Evolutionary conservation across 1,284 basidiomycete genomes (phyloP).

Genomic region (Veloboletus limbatus): DNA sequence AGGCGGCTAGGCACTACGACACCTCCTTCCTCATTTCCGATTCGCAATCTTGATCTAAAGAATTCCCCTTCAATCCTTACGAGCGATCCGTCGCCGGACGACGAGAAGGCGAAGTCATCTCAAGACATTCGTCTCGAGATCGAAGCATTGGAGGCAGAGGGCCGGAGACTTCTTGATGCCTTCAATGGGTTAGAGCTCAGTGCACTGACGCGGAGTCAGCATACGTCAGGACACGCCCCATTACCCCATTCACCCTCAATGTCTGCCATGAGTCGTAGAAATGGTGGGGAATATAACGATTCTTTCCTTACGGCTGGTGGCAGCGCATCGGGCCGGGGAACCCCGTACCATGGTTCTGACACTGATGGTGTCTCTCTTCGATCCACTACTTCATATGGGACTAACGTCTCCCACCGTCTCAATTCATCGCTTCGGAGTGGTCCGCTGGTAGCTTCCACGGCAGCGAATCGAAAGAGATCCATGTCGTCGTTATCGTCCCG

Average conservation of each 20-base stretch:
- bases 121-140: constrained; percentile 65
- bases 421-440: constrained; percentile 26
- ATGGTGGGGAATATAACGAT: constrained; percentile 27
- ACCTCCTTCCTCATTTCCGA: constrained; percentile 32
- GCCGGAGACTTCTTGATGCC: constrained; percentile 63
- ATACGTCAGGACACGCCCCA: constrained; percentile 31
- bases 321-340: constrained; percentile 31
- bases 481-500: constrained; percentile 47
- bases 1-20: constrained; percentile 26
- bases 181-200: constrained; percentile 74
- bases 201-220: constrained; percentile 53
- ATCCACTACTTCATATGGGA: constrained; percentile 32
- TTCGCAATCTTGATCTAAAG: constrained; percentile 24
- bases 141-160: constrained; percentile 62
- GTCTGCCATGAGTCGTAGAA: constrained; percentile 27
- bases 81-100: constrained; percentile 41
- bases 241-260: constrained; percentile 32
- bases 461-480: constrained; percentile 46
- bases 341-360: constrained; percentile 31
- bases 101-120: constrained; percentile 54
- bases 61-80: constrained; percentile 36
- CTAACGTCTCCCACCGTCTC: constrained; percentile 32
- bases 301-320: constrained; percentile 25
- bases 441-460: constrained; percentile 14
- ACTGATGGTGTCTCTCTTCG: constrained; percentile 30